Evolutionary conservation across 2,329 filamentous ascomycete species (phyloP).

Genomic region (Monosporascus sp.): DNA sequence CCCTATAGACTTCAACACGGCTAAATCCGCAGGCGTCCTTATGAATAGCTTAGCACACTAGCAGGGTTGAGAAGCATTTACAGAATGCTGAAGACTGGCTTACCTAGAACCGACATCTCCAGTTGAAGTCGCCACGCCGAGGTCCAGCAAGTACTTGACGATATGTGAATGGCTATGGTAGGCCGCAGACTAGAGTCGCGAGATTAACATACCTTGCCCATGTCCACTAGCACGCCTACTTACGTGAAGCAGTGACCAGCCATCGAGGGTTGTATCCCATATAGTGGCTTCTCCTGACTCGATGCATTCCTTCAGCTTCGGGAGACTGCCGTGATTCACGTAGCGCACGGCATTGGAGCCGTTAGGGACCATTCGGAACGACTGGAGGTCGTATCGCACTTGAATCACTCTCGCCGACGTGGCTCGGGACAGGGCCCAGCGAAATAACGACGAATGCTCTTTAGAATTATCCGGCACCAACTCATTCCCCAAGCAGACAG

Average conservation of each 20-base stretch:
- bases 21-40: background rate
- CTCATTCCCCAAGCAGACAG: no score
- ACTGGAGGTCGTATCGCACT: background rate
- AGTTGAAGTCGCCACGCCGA: background rate
- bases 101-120: no score
- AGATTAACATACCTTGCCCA: background rate
- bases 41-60: background rate
- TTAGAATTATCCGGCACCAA: background rate
- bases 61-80: no score
- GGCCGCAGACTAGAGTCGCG: background rate
- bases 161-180: background rate
- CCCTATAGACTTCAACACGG: background rate
- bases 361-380: background rate
- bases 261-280: background rate
- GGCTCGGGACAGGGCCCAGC: background rate
- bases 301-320: background rate
- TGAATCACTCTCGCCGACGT: background rate
- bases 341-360: background rate
- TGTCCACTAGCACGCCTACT: background rate
- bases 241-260: conserved; percentile 1
- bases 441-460: background rate
- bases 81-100: no score
- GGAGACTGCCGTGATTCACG: background rate
- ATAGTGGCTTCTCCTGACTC: conserved; percentile 1
- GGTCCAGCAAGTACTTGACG: background rate